Conservation (phyloP, 179 eudicot species). For the Actinidia polygama region DNA sequence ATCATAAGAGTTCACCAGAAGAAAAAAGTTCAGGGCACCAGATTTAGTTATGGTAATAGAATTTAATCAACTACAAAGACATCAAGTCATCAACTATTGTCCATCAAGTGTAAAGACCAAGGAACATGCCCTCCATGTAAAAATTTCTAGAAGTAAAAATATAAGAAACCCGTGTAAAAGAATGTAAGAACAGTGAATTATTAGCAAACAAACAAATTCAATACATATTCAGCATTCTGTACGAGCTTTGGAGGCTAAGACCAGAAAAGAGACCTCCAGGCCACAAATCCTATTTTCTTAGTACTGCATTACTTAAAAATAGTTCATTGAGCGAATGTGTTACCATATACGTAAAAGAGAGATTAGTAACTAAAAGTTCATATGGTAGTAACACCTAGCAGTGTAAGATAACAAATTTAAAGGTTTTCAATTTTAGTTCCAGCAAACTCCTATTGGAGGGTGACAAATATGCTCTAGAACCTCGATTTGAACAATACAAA, state of each 20-base stretch:
- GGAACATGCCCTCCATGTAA: background rate
- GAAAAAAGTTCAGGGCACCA: background rate
- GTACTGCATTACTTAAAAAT: background rate
- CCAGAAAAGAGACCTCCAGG: background rate
- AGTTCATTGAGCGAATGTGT: background rate
- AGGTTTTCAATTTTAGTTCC: no score
- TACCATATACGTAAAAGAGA: background rate
- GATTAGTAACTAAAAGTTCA: background rate
- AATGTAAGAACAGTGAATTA: background rate
- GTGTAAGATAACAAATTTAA: background rate
- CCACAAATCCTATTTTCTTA: background rate
- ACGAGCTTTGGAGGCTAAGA: background rate
- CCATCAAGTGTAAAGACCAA: background rate
- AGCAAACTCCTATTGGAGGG: no score
- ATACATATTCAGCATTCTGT: background rate
- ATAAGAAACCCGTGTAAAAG: background rate
- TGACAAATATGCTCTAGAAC: no score
- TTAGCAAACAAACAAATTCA: background rate
- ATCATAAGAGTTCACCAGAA: background rate
- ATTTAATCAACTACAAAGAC: background rate
- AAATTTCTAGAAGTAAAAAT: background rate
- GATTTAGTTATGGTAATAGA: background rate
- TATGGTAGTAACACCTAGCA: background rate
- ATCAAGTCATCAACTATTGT: no score
- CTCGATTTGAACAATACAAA: no score